Evolutionary conservation across 139 green algal species (phyloP).

Genomic region (Spirogloea muscicola): DNA sequence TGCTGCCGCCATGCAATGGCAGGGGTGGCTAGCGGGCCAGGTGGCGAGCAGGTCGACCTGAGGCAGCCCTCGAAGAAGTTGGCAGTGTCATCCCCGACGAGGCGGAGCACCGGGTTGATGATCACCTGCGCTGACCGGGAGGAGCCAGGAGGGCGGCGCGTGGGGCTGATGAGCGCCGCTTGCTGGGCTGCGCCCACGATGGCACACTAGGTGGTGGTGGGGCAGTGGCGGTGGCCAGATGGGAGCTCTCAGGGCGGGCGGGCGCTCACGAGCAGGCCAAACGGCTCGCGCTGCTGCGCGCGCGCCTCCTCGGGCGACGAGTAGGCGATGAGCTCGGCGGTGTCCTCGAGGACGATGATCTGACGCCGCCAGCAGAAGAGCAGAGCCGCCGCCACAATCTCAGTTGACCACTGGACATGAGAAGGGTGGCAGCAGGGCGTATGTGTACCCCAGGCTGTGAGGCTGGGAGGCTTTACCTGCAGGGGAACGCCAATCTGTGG

Average conservation of each 20-base stretch:
- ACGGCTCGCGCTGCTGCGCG: slow-evolving; percentile 30
- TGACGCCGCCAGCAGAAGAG: too few species aligned
- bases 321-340: slow-evolving; percentile 28
- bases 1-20: too few species aligned
- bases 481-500: slow-evolving; percentile 43
- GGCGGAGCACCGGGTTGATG: slow-evolving; percentile 43
- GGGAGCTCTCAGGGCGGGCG: not conserved
- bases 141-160: too few species aligned
- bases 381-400: too few species aligned
- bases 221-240: too few species aligned
- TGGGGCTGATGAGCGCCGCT: too few species aligned
- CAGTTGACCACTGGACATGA: too few species aligned
- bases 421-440: too few species aligned
- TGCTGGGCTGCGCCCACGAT: too few species aligned
- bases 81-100: slow-evolving; percentile 4
- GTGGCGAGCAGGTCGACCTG: slow-evolving; percentile 23
- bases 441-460: too few species aligned
- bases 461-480: slow-evolving; percentile 28
- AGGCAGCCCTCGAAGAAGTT: slow-evolving; percentile 52
- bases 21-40: too few species aligned
- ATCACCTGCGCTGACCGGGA: slow-evolving; percentile 31
- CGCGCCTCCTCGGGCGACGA: slow-evolving; percentile 9
- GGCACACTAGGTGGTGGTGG: too few species aligned
- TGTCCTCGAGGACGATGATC: slow-evolving; percentile 51
- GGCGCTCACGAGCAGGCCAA: slow-evolving; percentile 37